Conservation (phyloP, 495 filamentous ascomycete species). For the Delitschia confertaspora region DNA sequence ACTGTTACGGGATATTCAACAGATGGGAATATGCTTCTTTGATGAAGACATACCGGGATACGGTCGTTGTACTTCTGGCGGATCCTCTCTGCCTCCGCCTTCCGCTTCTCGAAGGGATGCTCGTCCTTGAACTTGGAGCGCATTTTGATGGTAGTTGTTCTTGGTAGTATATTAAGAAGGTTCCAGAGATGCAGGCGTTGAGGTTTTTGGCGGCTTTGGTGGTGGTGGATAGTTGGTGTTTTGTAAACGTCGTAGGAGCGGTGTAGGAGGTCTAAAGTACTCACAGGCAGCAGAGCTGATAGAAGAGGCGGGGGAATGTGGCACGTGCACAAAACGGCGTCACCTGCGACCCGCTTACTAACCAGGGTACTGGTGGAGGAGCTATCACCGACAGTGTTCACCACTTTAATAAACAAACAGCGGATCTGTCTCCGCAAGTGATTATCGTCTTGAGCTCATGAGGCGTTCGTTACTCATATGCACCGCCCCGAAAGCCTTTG, state of each 20-base stretch:
- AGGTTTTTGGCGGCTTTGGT: slow-evolving; percentile 2
- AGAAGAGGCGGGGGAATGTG: slow-evolving; percentile 17
- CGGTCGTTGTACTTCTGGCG: slow-evolving; percentile 98
- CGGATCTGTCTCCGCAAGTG: too few relatives aligned
- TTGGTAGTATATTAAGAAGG: too few relatives aligned
- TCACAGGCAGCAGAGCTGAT: slow-evolving; percentile 10
- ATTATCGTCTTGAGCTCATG: not conserved
- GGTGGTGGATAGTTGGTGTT: not conserved
- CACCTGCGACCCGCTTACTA: slow-evolving; percentile 10
- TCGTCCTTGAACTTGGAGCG: slow-evolving; percentile 99
- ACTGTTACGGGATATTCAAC: slow-evolving; percentile 11
- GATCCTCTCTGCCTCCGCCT: slow-evolving; percentile 98
- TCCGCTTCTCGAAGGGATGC: slow-evolving; percentile 98
- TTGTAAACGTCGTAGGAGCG: slow-evolving; percentile 11
- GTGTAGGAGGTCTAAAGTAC: slow-evolving; percentile 13
- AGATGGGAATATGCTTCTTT: slow-evolving; percentile 8
- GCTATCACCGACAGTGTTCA: not conserved
- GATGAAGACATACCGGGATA: slow-evolving; percentile 71
- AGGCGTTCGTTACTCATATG: not conserved
- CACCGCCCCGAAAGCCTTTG: slow-evolving; percentile 18
- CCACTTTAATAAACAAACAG: too few relatives aligned
- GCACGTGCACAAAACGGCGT: slow-evolving; percentile 6
- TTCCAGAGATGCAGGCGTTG: slow-evolving; percentile 3
- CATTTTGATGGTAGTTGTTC: slow-evolving; percentile 49
- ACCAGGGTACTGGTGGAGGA: not conserved